Percentiles rank a stretch among this genome's conserved stretches.
Conservation (phyloP, 805 yeast species). For the Metschnikowia lunata region DNA sequence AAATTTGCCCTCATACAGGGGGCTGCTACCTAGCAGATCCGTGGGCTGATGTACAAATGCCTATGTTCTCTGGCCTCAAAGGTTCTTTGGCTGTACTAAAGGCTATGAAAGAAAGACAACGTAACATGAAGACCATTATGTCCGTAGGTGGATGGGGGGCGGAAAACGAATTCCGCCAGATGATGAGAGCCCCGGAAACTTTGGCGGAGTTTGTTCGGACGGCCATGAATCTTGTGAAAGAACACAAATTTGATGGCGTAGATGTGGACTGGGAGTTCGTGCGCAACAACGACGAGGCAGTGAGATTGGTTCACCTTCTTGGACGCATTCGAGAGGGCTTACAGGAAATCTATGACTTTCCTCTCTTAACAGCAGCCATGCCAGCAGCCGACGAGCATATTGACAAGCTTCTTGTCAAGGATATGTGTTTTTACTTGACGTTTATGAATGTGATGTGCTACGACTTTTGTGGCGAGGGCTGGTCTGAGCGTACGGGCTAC, state of each 20-base stretch:
- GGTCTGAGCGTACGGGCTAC: slow-evolving; percentile 59
- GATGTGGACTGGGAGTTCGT: slow-evolving; percentile 98
- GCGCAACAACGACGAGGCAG: slow-evolving; percentile 40
- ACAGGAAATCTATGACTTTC: slow-evolving; percentile 24
- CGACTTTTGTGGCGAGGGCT: slow-evolving; percentile 70
- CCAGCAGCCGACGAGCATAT: slow-evolving; percentile 59
- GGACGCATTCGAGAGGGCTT: slow-evolving; percentile 36
- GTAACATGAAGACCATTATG: slow-evolving; percentile 52
- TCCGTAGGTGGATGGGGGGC: slow-evolving; percentile 84
- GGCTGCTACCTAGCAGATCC: slow-evolving; percentile 51
- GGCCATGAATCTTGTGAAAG: slow-evolving; percentile 42
- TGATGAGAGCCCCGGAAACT: slow-evolving; percentile 14
- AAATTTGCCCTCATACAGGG: slow-evolving; percentile 53
- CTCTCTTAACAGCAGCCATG: slow-evolving; percentile 66
- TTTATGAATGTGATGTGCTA: slow-evolving; percentile 91
- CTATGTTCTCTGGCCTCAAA: slow-evolving; percentile 31
- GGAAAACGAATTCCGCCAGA: slow-evolving; percentile 34
- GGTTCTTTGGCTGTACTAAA: slow-evolving; percentile 27
- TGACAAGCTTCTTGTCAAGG: slow-evolving; percentile 38
- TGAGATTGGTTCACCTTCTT: slow-evolving; percentile 42
- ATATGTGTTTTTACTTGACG: slow-evolving; percentile 56
- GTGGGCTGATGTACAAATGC: slow-evolving; percentile 59
- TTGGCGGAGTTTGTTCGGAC: slow-evolving; percentile 47
- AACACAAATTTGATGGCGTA: slow-evolving; percentile 78
- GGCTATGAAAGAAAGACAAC: slow-evolving; percentile 38